A percentile compares a stretch with the other conserved stretches of the same genome.
phyloP scores from a whole-genome alignment of 2,329 filamentous ascomycete species.

The Akanthomyces lecanii region DNA sequence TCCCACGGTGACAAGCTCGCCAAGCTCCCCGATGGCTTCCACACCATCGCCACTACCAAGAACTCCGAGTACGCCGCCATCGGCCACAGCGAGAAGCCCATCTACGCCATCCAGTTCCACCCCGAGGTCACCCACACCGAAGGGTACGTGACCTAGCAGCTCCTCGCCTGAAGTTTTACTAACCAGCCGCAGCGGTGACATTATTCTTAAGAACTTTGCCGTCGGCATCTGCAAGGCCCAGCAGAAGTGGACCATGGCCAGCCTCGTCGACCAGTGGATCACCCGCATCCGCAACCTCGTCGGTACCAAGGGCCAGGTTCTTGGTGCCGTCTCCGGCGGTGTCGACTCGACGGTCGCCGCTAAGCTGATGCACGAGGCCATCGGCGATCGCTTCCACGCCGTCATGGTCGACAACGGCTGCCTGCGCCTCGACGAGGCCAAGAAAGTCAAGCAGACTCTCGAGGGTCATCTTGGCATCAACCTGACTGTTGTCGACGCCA shows the following conservation, averaged over 20 bases:
- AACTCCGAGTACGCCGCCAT: slow-evolving; percentile 81
- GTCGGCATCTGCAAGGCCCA: slow-evolving; percentile 74
- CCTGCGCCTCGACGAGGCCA: slow-evolving; percentile 80
- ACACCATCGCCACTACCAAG: slow-evolving; percentile 66
- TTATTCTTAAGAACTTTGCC: slow-evolving; percentile 74
- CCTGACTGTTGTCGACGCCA: slow-evolving; percentile 78
- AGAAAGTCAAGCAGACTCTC: slow-evolving; percentile 75
- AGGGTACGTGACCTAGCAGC: neutral
- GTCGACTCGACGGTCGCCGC: slow-evolving; percentile 88
- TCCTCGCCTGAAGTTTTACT: slow-evolving; percentile 41
- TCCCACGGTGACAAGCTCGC: slow-evolving; percentile 64
- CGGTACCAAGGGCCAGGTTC: slow-evolving; percentile 74
- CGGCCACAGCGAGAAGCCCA: slow-evolving; percentile 63
- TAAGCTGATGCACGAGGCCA: slow-evolving; percentile 80
- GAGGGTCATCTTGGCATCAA: slow-evolving; percentile 80
- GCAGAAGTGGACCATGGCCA: slow-evolving; percentile 79
- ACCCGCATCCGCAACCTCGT: slow-evolving; percentile 74
- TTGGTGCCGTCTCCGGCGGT: slow-evolving; percentile 56
- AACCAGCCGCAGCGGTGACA: slow-evolving; percentile 62
- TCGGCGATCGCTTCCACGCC: slow-evolving; percentile 78
- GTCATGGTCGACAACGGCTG: slow-evolving; percentile 76
- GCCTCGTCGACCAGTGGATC: slow-evolving; percentile 80
- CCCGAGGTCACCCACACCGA: slow-evolving; percentile 61
- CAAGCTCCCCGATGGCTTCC: slow-evolving; percentile 67
- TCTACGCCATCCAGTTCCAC: slow-evolving; percentile 76